Base-by-base conservation (phyloP, 139 green algal genomes). In the Chlorella sp. region DNA sequence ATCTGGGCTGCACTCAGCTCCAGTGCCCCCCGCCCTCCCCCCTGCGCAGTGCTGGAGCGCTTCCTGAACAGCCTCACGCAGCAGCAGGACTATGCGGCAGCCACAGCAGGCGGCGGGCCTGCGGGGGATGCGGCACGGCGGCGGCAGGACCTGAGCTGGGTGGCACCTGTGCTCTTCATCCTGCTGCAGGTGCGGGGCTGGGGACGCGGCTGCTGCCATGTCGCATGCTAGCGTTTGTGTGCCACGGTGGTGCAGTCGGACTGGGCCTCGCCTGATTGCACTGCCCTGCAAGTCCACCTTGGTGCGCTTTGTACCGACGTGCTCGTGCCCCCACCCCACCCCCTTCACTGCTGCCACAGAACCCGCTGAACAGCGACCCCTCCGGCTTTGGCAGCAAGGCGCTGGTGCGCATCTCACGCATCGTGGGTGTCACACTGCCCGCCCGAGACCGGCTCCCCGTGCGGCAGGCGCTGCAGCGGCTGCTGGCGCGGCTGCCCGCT, bases 401-500 rank as follows among this genome's bases (percentile, higher is more conserved):
- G 34, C 60, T 80, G 11, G 70, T 73, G 51, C 68, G 68, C 36
- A 80, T 85, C 51, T 69, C 46, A 16, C 76, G 85, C 46, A 74
- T 88, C 28, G 30, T 88, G 26, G 46, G 67, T 24, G 64, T 81
- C 30, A 75, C 67, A 0, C 32, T 87, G 28, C 81, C 85, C 3
- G 14, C 69, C 30, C 34, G n/a, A 14, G 46, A 58, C 13, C 44
- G 80, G 38, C 62, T 88, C 60, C 13, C 20, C 11, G 80, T 88
- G 72, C 84, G 84, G n/a, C 65, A 67, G 48, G 43, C 40, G 20
- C 84, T 88, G 56, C 43, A 85, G 48, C 40, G 40, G 7, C 13
- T 95, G 89, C 85, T 96, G 41, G 43, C 30, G 22, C 41, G 88
- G 24, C 89, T 96, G 40, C 87, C 88, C 0, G 36, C 85, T 0